Base-by-base conservation (phyloP, 345 rosid species). In the Aurinia saxatilis region DNA sequence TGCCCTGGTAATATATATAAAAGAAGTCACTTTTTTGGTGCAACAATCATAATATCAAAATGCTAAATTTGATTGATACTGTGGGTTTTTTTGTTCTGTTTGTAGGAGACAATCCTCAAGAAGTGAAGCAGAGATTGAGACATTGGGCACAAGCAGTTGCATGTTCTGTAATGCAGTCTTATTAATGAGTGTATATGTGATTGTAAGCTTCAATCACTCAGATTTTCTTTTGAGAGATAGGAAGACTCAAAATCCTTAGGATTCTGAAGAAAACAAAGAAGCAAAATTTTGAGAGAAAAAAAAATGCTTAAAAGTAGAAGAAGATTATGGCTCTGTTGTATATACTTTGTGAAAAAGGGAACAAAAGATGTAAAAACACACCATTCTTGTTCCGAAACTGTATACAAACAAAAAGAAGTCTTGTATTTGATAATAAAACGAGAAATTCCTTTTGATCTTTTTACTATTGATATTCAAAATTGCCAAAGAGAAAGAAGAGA, bases 121-220 rank as follows among this genome's bases (percentile, higher is more conserved):
- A 77, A 54, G 85, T 91, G 70, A 88, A 91, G 81, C 80, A 81
- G 21, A 88, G 81, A 74, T 60, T 91, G 56, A 85, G 93, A 82
- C 91, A 85, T 59, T 90, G 96, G 97, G 97, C 97, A n/a, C 96
- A 90, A 73, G 98, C 96, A 1, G 96, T 91, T 49, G 98, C 98
- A 12, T 91, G 98, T 60, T 88, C 98, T 27, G 73, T 91, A 21
- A 79, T 79, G 86, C 82, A 81, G 55, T 70, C 82, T 21, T 62
- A 14, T 47, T 70, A 34, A 73, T 33, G 27, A 63, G 37, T 53
- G 54, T 49, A 54, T 36, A 38, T 41, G 50, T 65, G 42, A 61
- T 54, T 60, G 29, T 69, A 27, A 54, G 35, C 63, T 29, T 48
- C 68, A 36, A 8, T 41, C 67, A 50, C 44, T 58, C 59, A 49